phyloP scores from a whole-genome alignment of 306 rosid genomes.

The Quercus agrifolia region DNA sequence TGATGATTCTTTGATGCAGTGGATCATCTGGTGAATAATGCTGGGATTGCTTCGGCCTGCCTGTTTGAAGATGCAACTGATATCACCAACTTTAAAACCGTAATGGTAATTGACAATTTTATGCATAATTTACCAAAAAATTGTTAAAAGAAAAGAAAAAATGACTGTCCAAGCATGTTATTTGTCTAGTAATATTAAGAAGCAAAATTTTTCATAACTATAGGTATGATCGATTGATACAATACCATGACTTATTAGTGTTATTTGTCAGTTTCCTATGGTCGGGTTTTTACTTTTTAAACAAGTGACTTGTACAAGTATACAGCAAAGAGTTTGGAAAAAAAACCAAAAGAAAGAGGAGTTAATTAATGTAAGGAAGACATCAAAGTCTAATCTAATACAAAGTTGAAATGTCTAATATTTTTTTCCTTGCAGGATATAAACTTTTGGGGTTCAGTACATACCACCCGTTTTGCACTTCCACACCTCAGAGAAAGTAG shows the following conservation, averaged over 20 bases:
- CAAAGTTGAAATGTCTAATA: background rate
- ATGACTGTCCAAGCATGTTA: no score
- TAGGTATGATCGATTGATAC: no score
- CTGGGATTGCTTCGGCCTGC: conserved; percentile 33
- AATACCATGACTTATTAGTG: no score
- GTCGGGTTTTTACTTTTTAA: no score
- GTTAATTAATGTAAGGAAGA: no score
- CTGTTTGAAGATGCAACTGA: conserved; percentile 54
- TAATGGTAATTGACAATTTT: conserved; percentile 45
- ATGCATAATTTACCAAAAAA: background rate
- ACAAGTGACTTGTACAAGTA: no score
- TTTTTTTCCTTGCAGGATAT: conserved; percentile 40
- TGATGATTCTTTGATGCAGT: conserved; percentile 37
- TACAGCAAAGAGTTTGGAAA: no score
- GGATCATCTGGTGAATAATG: conserved; percentile 80
- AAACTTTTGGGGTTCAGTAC: conserved; percentile 77
- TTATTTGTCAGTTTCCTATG: no score
- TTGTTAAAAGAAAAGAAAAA: no score
- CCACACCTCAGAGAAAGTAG: conserved; percentile 44
- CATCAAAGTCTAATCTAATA: background rate
- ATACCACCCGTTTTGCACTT: conserved; percentile 48
- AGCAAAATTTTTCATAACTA: no score
- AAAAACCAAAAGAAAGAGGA: no score
- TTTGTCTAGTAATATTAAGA: no score
- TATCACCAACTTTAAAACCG: conserved; percentile 37